Evolutionary conservation across 2,329 filamentous ascomycete genomes (phyloP).

Genomic region (Colletotrichum lupini): DNA sequence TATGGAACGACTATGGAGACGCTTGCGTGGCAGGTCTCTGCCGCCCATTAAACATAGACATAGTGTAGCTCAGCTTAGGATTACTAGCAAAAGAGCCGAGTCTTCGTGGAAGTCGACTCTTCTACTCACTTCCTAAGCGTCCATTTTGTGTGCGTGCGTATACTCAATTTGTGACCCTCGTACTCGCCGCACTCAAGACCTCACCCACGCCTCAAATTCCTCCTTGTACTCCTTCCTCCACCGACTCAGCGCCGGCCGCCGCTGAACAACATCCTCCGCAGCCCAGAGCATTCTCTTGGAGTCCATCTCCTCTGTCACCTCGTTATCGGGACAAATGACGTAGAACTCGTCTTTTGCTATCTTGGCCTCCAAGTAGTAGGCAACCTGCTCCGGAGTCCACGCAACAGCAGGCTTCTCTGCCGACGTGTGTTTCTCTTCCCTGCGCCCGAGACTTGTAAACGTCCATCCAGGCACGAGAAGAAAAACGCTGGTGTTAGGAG

Average conservation of each 20-base stretch:
- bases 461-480: slow-evolving; percentile 87
- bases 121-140: too few relatives aligned
- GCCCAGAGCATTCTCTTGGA: slow-evolving; percentile 81
- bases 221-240: slow-evolving; percentile 79
- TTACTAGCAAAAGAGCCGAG: too few relatives aligned
- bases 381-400: slow-evolving; percentile 81
- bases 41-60: too few relatives aligned
- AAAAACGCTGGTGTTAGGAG: slow-evolving; percentile 68
- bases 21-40: too few relatives aligned
- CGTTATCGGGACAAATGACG: slow-evolving; percentile 84
- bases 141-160: too few relatives aligned
- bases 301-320: slow-evolving; percentile 78
- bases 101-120: too few relatives aligned
- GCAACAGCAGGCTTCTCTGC: slow-evolving; percentile 76
- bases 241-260: slow-evolving; percentile 76
- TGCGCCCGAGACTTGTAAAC: slow-evolving; percentile 72
- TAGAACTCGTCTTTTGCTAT: slow-evolving; percentile 79
- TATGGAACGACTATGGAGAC: too few relatives aligned
- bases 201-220: slow-evolving; percentile 72
- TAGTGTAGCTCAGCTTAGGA: too few relatives aligned
- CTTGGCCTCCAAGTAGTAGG: slow-evolving; percentile 74
- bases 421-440: slow-evolving; percentile 42
- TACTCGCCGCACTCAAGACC: too few relatives aligned
- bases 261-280: slow-evolving; percentile 74
- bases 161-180: too few relatives aligned